Percentiles rank a stretch among this genome's conserved stretches.
phyloP scores from a whole-genome alignment of 192 early-diverging fungal genomes.

The Chytriomyces sp. region DNA sequence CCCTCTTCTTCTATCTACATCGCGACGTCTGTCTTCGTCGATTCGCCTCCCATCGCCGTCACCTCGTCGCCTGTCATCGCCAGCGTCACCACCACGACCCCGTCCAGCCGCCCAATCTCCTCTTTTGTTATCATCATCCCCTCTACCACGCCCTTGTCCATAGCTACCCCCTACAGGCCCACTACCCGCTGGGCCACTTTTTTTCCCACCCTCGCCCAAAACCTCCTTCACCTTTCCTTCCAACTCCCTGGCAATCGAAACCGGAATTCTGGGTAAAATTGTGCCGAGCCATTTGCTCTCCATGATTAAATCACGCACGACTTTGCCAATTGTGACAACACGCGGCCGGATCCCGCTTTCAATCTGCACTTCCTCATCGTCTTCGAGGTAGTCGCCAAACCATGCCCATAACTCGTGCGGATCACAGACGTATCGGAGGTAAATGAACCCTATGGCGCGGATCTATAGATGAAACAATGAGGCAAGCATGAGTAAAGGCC shows the following conservation, averaged over 20 bases:
- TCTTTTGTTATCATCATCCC: background rate
- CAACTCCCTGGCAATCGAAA: conserved; percentile 77
- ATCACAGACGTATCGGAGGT: conserved; percentile 81
- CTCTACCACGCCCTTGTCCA: background rate
- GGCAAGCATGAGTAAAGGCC: background rate
- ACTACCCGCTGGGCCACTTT: background rate
- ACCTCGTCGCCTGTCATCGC: background rate
- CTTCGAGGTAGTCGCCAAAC: conserved; percentile 77
- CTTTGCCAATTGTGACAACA: conserved; percentile 73
- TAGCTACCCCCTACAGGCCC: background rate
- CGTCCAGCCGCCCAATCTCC: too few species aligned
- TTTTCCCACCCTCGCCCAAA: background rate
- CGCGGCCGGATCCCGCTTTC: conserved; percentile 27
- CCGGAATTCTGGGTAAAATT: conserved; percentile 82
- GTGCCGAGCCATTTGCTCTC: conserved; percentile 81
- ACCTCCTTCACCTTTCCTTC: conserved; percentile 60
- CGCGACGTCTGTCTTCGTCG: background rate
- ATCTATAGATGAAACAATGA: conserved; percentile 59
- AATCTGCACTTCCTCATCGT: conserved; percentile 74
- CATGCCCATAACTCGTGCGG: conserved; percentile 79
- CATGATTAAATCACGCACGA: conserved; percentile 68
- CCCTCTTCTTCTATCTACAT: background rate
- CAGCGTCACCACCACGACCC: too few species aligned
- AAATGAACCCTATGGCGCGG: conserved; percentile 79
- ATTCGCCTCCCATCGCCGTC: background rate